Evolutionary conservation across 2,329 filamentous ascomycete species (phyloP), one percentile per base, ranked within the genome.

Genomic region (Aspergillus novoparasiticus): DNA sequence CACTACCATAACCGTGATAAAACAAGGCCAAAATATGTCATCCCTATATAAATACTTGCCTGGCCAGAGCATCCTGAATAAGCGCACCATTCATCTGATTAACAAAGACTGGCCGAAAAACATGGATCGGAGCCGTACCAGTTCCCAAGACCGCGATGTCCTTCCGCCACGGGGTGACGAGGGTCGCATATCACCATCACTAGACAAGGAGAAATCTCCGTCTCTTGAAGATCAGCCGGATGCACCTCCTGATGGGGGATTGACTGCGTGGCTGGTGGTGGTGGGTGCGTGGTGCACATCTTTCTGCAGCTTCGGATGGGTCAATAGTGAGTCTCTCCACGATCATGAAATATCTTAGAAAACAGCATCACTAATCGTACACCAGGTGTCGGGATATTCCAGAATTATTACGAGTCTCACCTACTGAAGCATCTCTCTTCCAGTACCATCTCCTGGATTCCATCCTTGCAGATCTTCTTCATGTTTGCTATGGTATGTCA

Each of bases 371-470:
- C 48, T 28, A 14, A 30, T 14, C 9, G 21, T 19, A 21, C 41
- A 56, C 62, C 74, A 73, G 79, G 76, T 48, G 75, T 82, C 58
- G 86, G 86, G 9, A 78, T 84, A 16, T 88, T 88, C 67, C 86
- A 88, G 69, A 81, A 83, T 23, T 87, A 87, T 70, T 89, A 89
- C 68, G 76, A 86, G 65, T 79, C 73, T 8, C 75, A 82, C 9
- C 79, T 83, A 21, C 75, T 89, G 3, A 72, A 68, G 6, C 56
- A 78, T 2, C 85, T 86, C 66, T 84, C 84, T 0, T 70, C 84
- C 1, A 85, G 83, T 60, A 84, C 83, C 0, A 79, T 89, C n/a
- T 79, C 86, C n/a, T 89, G 86, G 87, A 88, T 89, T 54, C 81
- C 85, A 0, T 85, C 85, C 0, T 72, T 88, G 6, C 68, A 73